A percentile compares a stretch with the other conserved stretches of the same genome.
phyloP scores from a whole-genome alignment of 2,329 filamentous ascomycete species.

The Cylindrodendrum hubeiense region DNA sequence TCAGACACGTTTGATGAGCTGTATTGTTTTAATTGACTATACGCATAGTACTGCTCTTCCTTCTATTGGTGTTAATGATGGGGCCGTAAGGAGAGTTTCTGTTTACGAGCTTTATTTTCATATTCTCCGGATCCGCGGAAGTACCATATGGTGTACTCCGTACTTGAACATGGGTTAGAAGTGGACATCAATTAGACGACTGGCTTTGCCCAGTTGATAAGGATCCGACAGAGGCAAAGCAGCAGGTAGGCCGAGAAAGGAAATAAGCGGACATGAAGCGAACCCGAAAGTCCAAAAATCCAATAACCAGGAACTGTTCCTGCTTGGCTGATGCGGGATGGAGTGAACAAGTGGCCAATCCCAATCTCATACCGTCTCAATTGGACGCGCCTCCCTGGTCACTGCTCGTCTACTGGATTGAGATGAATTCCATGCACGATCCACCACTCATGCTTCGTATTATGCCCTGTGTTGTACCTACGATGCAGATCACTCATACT shows the following conservation, averaged over 20 bases:
- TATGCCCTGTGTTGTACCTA: not conserved
- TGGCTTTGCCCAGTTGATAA: too few relatives aligned
- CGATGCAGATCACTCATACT: not conserved
- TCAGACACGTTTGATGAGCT: not conserved
- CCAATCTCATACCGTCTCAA: not conserved
- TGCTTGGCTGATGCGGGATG: not conserved
- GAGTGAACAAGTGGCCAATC: not conserved
- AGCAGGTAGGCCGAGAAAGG: not conserved
- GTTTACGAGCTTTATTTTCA: not conserved
- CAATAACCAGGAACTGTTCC: not conserved
- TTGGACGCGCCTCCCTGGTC: not conserved
- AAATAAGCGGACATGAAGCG: not conserved
- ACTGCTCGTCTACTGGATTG: not conserved
- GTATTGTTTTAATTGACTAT: not conserved
- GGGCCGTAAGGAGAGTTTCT: not conserved
- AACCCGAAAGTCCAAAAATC: not conserved
- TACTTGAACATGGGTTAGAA: not conserved
- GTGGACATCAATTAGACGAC: not conserved
- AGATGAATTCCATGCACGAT: conserved; percentile 7
- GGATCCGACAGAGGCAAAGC: not conserved
- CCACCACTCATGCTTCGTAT: not conserved
- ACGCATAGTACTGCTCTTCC: not conserved
- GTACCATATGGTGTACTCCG: not conserved
- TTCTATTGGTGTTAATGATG: not conserved
- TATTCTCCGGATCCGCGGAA: too few relatives aligned